phyloP scores from a whole-genome alignment of 2,329 filamentous ascomycete species.

The Colletotrichum melonis region DNA sequence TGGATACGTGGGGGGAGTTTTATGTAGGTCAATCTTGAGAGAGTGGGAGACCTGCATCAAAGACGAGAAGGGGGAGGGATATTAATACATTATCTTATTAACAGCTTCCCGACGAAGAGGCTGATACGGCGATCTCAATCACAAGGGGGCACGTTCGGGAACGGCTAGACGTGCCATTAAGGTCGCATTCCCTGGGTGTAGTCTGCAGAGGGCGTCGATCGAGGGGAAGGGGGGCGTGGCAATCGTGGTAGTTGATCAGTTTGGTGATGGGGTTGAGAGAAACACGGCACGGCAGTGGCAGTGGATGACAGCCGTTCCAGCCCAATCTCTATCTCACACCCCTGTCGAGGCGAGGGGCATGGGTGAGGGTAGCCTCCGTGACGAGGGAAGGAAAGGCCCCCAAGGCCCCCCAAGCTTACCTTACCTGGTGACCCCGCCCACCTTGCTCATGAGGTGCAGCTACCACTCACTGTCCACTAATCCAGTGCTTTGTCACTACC shows the following conservation, averaged over 20 bases:
- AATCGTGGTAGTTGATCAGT: not conserved
- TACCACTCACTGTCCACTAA: too few species aligned
- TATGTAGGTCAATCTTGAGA: not conserved
- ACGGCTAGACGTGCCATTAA: constrained; percentile 29
- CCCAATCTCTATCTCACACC: not conserved
- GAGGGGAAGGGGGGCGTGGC: not conserved
- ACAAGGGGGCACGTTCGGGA: constrained; percentile 1
- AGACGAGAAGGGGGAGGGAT: constrained; percentile 1
- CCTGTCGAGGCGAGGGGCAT: not conserved
- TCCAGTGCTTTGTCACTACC: too few species aligned
- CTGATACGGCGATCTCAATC: constrained; percentile 13
- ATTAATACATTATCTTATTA: constrained; percentile 27
- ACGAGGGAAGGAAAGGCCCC: not conserved
- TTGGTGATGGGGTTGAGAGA: not conserved
- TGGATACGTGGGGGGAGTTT: not conserved
- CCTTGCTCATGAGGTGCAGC: not conserved
- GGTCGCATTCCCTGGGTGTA: constrained; percentile 27
- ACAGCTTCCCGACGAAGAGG: constrained; percentile 18
- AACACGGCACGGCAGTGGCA: not conserved
- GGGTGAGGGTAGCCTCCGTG: not conserved
- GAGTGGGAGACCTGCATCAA: constrained; percentile 7
- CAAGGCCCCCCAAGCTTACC: constrained; percentile 1
- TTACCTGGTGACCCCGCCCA: not conserved
- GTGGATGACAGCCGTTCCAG: not conserved
- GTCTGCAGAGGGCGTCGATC: constrained; percentile 10